phyloP scores from a whole-genome alignment of 1,139 yeast genomes.

The Pichia sp. region DNA sequence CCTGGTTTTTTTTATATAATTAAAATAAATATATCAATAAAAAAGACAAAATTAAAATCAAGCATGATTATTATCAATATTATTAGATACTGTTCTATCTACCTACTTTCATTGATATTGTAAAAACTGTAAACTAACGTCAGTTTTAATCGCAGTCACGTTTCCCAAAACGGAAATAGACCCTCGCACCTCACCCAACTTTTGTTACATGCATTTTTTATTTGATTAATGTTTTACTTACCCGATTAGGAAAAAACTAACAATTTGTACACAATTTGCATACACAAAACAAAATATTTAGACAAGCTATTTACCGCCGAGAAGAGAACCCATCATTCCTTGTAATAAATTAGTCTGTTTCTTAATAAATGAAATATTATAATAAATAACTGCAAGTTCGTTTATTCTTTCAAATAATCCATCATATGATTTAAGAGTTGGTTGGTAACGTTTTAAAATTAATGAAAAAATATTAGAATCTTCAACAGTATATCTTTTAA shows the following conservation, averaged over 20 bases:
- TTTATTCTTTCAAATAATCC: conserved; percentile 39
- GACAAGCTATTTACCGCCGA: conserved; percentile 31
- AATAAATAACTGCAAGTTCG: conserved; percentile 44
- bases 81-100: not conserved
- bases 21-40: not conserved
- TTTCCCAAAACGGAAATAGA: not conserved
- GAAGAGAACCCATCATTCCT: conserved; percentile 78
- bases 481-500: conserved; percentile 44
- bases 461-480: conserved; percentile 25
- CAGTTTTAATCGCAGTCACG: not conserved
- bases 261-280: no score
- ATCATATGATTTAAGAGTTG: conserved; percentile 39
- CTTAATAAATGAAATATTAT: conserved; percentile 49
- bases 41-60: not conserved
- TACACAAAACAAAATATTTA: not conserved
- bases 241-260: not conserved
- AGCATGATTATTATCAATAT: not conserved
- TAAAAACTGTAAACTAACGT: not conserved
- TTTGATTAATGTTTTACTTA: not conserved
- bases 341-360: conserved; percentile 66
- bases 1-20: not conserved
- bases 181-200: not conserved
- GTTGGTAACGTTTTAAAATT: conserved; percentile 30
- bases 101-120: not conserved
- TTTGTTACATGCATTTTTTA: not conserved